Evolutionary conservation across 176 grass and related monocot genomes (phyloP).

Genomic region (Eleusine indica): DNA sequence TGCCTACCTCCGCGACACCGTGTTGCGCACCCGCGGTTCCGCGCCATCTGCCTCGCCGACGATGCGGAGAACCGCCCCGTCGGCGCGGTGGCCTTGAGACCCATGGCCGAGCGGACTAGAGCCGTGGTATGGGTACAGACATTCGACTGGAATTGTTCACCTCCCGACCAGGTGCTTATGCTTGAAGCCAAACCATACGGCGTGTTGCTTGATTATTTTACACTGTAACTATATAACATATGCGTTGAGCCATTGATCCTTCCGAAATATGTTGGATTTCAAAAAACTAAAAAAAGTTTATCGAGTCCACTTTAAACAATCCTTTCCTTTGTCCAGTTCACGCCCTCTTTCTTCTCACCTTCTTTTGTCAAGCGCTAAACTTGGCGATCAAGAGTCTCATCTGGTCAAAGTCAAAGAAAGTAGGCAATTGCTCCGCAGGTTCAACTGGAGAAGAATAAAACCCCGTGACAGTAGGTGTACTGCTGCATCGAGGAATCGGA

Average conservation of each 20-base stretch:
- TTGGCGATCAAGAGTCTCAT: background rate
- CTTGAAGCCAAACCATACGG: too few relatives aligned
- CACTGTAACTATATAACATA: too few relatives aligned
- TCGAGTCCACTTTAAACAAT: too few relatives aligned
- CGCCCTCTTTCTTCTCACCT: background rate
- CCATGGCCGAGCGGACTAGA: slow-evolving; percentile 14
- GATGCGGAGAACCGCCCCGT: slow-evolving; percentile 32
- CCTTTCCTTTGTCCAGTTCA: too few relatives aligned
- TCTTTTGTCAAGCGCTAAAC: background rate
- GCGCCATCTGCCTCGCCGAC: slow-evolving; percentile 58
- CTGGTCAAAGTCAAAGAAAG: background rate
- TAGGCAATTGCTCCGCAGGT: background rate
- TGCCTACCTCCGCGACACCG: slow-evolving; percentile 53
- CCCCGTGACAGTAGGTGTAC: background rate
- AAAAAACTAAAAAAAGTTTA: too few relatives aligned
- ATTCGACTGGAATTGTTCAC: too few relatives aligned
- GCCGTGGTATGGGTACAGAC: too few relatives aligned
- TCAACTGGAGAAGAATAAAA: background rate
- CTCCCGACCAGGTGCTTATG: too few relatives aligned
- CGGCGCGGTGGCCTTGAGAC: slow-evolving; percentile 54
- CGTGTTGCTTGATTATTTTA: too few relatives aligned
- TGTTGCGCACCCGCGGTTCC: slow-evolving; percentile 67
- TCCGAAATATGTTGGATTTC: too few relatives aligned
- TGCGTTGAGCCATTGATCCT: too few relatives aligned
- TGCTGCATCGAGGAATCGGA: background rate